A percentile compares a stretch with the other conserved stretches of the same genome.
phyloP scores from a whole-genome alignment of 75 land plant genomes.

The Cupressus sempervirens region DNA sequence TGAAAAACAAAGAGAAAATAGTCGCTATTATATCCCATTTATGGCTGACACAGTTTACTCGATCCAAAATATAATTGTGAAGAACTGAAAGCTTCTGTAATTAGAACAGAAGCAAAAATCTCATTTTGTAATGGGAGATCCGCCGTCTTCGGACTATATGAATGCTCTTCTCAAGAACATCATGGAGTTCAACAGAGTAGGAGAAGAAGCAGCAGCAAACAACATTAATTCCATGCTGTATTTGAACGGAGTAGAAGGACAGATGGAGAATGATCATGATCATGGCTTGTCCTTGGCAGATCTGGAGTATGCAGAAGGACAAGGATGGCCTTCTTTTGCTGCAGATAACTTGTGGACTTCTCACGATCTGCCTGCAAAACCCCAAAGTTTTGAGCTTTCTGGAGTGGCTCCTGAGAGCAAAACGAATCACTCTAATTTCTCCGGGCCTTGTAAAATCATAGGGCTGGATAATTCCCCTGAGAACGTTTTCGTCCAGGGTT shows the following conservation, averaged over 20 bases:
- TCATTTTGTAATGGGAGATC: neutral
- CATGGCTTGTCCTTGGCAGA: neutral
- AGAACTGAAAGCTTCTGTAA: neutral
- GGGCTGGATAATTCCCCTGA: neutral
- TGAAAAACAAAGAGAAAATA: neutral
- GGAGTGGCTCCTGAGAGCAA: neutral
- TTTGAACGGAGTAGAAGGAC: neutral
- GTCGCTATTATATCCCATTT: neutral
- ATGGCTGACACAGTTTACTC: neutral
- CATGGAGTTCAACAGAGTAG: neutral
- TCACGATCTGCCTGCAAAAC: neutral
- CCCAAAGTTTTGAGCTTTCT: neutral
- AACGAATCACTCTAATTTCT: neutral
- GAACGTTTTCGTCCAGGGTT: neutral
- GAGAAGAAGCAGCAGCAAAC: neutral
- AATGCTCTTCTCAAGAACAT: neutral
- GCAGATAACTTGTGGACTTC: neutral
- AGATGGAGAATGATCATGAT: neutral
- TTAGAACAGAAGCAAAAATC: neutral
- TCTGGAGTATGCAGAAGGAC: neutral
- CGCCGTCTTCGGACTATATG: neutral
- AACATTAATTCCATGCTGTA: neutral
- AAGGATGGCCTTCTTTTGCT: neutral
- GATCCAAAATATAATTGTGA: neutral
- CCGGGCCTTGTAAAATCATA: neutral